These are phyloP conservation scores for Primulina eburnea DNA, from an alignment of 257 asterid genomes.

Conservation along the genomic window DNA sequence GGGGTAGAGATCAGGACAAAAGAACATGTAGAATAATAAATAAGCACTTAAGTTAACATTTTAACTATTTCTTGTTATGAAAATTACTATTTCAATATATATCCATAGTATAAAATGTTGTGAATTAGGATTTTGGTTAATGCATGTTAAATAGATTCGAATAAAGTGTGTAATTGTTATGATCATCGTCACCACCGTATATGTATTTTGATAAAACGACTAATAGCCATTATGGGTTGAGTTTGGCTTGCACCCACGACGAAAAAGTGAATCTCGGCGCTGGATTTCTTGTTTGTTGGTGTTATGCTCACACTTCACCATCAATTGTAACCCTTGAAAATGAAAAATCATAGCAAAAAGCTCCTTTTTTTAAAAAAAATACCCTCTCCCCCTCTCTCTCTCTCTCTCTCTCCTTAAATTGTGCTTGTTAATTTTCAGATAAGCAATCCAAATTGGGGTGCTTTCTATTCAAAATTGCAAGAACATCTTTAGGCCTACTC, in stretches of 20 bases:
- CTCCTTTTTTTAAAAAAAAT: not conserved
- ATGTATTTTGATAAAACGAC: too few relatives aligned
- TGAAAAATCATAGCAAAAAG: not conserved
- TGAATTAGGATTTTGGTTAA: too few relatives aligned
- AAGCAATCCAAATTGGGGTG: not conserved
- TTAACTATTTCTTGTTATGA: not conserved
- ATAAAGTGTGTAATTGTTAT: too few relatives aligned
- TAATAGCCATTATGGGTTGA: not conserved
- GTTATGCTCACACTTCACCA: not conserved
- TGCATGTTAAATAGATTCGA: too few relatives aligned
- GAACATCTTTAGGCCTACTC: not conserved
- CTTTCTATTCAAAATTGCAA: not conserved
- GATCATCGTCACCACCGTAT: too few relatives aligned
- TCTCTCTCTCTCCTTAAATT: too few relatives aligned
- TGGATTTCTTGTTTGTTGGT: not conserved
- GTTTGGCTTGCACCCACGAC: not conserved
- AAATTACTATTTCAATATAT: too few relatives aligned
- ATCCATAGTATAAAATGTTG: too few relatives aligned
- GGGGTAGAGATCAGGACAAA: not conserved
- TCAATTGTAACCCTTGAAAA: not conserved
- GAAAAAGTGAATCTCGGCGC: not conserved
- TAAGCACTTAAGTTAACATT: not conserved
- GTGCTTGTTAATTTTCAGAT: not conserved
- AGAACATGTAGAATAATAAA: not conserved
- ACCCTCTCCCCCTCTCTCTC: too few relatives aligned